Evolutionary conservation across 1,284 basidiomycete genomes (phyloP), one percentile per base, ranked within the genome.

Genomic region (Malassezia restricta): DNA sequence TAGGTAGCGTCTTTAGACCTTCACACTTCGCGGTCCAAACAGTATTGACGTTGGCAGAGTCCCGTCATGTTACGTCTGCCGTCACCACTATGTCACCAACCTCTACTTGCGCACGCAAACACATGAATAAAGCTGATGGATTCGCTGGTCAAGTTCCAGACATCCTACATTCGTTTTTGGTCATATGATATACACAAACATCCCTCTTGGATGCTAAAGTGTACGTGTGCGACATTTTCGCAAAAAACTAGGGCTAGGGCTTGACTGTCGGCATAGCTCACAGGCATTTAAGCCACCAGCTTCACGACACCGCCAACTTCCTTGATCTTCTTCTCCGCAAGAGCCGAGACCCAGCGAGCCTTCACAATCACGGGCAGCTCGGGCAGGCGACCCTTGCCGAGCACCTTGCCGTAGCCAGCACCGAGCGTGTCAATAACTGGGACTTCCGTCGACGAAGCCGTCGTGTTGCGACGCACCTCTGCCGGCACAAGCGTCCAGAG

Each of bases 271-370:
- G 20, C 20, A 29, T 47, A 24, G 17, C 37, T 32, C 32, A 28
- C 32, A 27, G 20, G 24, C 27, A 47, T 24, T 55, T 55, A 55
- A 20, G 53, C 51, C 27, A 55, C 53, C 30, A 69, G 61, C 68
- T 69, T 68, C 55, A 73, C 70, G 44, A 73, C 66, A 64, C 70
- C 70, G 45, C 70, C 70, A 37, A 62, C 70, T 57, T 65, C 65
- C 70, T 71, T 71, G 63, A 73, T 73, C 65, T 73, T 73, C 68
- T 71, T 68, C 62, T 73, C 70, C 40, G 70, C 70, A 42, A 68
- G 59, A 59, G 62, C 64, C 44, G 65, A 68, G 30, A 71, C 70
- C 65, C 66, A 73, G 40, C 70, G 66, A 3, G 70, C 70, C 70
- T 73, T 73, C 54, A 73, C 70, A 45, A 73, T 73, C 58, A 57